Evolutionary conservation across 2,329 filamentous ascomycete species (phyloP).

Genomic region (Dendryphion nanum): DNA sequence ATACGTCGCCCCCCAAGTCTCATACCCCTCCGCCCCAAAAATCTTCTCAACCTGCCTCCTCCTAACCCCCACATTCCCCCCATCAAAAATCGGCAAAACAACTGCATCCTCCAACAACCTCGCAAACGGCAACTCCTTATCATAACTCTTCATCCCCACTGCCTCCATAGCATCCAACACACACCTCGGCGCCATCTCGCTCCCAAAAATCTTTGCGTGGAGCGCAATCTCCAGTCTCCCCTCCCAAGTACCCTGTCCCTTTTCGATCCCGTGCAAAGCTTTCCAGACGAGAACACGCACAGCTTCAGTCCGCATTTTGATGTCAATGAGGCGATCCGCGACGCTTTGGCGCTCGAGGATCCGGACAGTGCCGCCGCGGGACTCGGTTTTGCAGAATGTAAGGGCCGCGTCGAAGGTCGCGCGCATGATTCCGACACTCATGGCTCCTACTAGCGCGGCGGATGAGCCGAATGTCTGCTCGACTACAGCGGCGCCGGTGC

Average conservation of each 20-base stretch:
- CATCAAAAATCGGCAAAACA: slow-evolving; percentile 78
- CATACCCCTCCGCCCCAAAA: slow-evolving; percentile 45
- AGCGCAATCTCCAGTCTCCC: slow-evolving; percentile 47
- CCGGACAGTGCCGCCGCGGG: slow-evolving; percentile 45
- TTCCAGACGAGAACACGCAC: slow-evolving; percentile 54
- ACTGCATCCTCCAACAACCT: slow-evolving; percentile 83
- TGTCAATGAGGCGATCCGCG: slow-evolving; percentile 51
- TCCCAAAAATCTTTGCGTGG: slow-evolving; percentile 53
- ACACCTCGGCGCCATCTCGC: slow-evolving; percentile 50
- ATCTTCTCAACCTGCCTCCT: slow-evolving; percentile 49
- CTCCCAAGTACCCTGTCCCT: slow-evolving; percentile 41
- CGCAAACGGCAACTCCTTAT: slow-evolving; percentile 43
- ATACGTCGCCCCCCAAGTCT: slow-evolving; percentile 43
- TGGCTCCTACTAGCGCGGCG: slow-evolving; percentile 54
- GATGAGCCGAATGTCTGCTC: slow-evolving; percentile 45
- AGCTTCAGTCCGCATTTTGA: slow-evolving; percentile 54
- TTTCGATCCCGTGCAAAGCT: slow-evolving; percentile 46
- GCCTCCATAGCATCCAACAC: slow-evolving; percentile 52
- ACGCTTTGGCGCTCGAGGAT: slow-evolving; percentile 52
- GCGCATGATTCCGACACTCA: slow-evolving; percentile 55
- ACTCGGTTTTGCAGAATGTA: slow-evolving; percentile 49
- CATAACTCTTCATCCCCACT: slow-evolving; percentile 52
- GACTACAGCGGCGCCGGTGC: slow-evolving; percentile 45
- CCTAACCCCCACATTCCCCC: slow-evolving; percentile 55
- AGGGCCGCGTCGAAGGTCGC: slow-evolving; percentile 54